These are phyloP conservation scores for Hura crepitans DNA, from an alignment of 441 rosid species.

Conservation along the genomic window DNA sequence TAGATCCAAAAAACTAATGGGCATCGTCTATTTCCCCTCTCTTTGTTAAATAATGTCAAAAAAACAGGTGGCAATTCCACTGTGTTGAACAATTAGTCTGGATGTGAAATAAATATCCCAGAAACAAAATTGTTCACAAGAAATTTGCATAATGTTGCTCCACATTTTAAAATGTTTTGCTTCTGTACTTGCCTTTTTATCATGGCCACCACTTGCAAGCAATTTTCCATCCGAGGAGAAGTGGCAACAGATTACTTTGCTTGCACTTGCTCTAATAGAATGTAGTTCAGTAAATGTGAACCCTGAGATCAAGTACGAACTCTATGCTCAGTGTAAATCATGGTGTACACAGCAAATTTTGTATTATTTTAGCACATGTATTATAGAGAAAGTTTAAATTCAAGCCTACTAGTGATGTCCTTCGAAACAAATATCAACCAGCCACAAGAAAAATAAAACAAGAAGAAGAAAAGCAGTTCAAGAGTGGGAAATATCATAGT, in stretches of 20 bases:
- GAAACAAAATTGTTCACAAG: background rate
- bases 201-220: slow-evolving; percentile 88
- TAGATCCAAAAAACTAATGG: background rate
- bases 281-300: slow-evolving; percentile 65
- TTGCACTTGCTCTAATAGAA: slow-evolving; percentile 61
- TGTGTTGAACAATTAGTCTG: background rate
- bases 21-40: background rate
- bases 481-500: background rate
- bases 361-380: background rate
- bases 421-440: slow-evolving; percentile 1
- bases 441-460: background rate
- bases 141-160: background rate
- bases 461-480: background rate
- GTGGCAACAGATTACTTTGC: slow-evolving; percentile 75
- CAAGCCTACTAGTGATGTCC: background rate
- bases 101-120: background rate
- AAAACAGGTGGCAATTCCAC: background rate
- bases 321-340: slow-evolving; percentile 8
- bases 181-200: slow-evolving; percentile 59
- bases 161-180: background rate
- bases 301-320: slow-evolving; percentile 41
- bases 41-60: background rate
- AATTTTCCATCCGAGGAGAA: slow-evolving; percentile 91
- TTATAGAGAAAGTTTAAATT: background rate
- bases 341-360: background rate